These are phyloP conservation scores for Litsea cubeba DNA, from an alignment of 164 flowering plant genomes.

Conservation along the genomic window DNA sequence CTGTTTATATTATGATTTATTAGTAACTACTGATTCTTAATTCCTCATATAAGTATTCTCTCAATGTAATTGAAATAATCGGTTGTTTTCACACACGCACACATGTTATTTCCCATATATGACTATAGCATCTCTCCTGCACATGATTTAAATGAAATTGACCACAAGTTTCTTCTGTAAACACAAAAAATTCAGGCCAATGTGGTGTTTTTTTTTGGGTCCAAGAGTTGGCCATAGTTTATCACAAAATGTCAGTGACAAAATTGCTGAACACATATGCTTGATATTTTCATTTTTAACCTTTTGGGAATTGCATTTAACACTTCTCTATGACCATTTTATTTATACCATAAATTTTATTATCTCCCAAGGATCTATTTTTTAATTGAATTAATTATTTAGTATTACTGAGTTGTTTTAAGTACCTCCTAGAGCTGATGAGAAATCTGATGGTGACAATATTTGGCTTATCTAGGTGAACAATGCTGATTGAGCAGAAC, in stretches of 20 bases:
- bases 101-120: too few species aligned
- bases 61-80: too few species aligned
- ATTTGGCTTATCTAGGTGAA: slow-evolving; percentile 52
- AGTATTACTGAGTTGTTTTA: not conserved
- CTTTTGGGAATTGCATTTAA: not conserved
- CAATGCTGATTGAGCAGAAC: slow-evolving; percentile 83
- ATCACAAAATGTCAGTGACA: not conserved
- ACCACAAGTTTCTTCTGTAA: too few species aligned
- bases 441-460: slow-evolving; percentile 4
- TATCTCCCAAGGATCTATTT: not conserved
- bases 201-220: not conserved
- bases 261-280: not conserved
- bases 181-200: too few species aligned
- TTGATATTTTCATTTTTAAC: not conserved
- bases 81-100: too few species aligned
- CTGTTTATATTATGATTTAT: too few species aligned
- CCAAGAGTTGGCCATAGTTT: not conserved
- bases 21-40: too few species aligned
- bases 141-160: too few species aligned
- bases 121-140: too few species aligned
- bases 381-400: slow-evolving; percentile 1
- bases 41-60: too few species aligned
- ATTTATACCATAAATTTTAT: not conserved
- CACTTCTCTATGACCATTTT: not conserved
- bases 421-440: not conserved